These are phyloP conservation scores for Eustoma russellianum DNA, from an alignment of 257 asterid species.

Conservation along the genomic window DNA sequence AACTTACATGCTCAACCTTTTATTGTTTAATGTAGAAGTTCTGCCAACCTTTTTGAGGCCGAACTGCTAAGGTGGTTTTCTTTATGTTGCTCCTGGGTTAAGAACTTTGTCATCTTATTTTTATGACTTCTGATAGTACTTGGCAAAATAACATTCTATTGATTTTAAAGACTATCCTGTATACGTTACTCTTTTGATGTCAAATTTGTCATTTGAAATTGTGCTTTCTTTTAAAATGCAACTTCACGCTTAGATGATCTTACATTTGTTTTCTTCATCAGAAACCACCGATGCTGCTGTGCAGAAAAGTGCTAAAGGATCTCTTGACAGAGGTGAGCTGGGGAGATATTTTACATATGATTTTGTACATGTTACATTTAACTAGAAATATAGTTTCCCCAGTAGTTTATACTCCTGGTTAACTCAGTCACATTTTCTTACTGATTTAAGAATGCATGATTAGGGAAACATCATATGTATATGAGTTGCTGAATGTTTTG, in stretches of 20 bases:
- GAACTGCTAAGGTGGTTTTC: not conserved
- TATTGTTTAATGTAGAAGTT: not conserved
- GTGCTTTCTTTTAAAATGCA: not conserved
- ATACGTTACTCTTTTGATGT: no score
- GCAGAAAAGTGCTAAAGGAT: conserved; percentile 46
- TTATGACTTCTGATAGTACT: not conserved
- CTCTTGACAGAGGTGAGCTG: conserved; percentile 60
- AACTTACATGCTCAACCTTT: not conserved
- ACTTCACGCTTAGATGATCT: not conserved
- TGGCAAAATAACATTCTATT: not conserved
- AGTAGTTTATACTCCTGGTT: not conserved
- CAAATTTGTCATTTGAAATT: not conserved
- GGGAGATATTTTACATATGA: not conserved
- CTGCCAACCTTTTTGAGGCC: not conserved
- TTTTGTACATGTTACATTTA: conserved; percentile 1
- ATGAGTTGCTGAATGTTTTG: not conserved
- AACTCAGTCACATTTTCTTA: not conserved
- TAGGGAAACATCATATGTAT: not conserved
- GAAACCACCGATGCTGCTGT: conserved; percentile 34
- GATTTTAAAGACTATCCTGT: not conserved
- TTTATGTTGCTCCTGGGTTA: no score
- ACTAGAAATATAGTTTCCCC: not conserved
- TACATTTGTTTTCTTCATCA: conserved; percentile 13
- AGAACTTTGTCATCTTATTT: not conserved
- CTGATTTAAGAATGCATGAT: not conserved